These are phyloP conservation scores for Singerocomus rubriflavus DNA, from an alignment of 1,284 basidiomycete species.

Conservation along the genomic window DNA sequence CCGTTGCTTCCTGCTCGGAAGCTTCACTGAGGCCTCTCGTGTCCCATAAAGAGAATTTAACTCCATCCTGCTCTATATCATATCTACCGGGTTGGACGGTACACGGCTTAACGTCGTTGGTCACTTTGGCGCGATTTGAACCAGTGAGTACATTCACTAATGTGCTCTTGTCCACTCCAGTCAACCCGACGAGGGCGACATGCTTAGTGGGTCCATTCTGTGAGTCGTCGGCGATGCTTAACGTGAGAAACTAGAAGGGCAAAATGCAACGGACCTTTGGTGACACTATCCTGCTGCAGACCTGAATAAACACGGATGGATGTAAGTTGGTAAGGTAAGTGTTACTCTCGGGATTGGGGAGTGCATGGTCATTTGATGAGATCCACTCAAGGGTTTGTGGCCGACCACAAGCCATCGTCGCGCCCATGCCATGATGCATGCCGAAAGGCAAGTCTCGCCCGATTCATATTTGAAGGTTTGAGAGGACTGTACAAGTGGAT, in stretches of 20 bases:
- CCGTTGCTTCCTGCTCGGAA: background rate
- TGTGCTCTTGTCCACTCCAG: constrained; percentile 22
- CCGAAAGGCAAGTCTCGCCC: background rate
- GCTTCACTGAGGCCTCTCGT: constrained; percentile 17
- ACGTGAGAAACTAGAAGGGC: background rate
- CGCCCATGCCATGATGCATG: constrained; percentile 5
- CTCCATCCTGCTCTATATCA: background rate
- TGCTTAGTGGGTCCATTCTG: constrained; percentile 9
- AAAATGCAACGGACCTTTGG: constrained; percentile 5
- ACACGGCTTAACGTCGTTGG: constrained; percentile 14
- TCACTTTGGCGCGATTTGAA: constrained; percentile 4
- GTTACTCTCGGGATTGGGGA: background rate
- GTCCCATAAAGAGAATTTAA: constrained; percentile 12
- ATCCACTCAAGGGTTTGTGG: background rate
- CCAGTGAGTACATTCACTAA: constrained; percentile 19
- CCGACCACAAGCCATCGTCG: background rate
- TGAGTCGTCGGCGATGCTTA: background rate
- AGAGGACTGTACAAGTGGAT: background rate
- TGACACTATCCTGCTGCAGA: background rate
- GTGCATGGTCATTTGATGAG: background rate
- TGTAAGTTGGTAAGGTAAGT: background rate
- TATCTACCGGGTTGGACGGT: constrained; percentile 4
- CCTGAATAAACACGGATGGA: background rate
- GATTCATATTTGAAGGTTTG: background rate
- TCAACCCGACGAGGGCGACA: constrained; percentile 15